Base-by-base conservation (phyloP, 306 rosid species). In the Cajanus cajan region DNA sequence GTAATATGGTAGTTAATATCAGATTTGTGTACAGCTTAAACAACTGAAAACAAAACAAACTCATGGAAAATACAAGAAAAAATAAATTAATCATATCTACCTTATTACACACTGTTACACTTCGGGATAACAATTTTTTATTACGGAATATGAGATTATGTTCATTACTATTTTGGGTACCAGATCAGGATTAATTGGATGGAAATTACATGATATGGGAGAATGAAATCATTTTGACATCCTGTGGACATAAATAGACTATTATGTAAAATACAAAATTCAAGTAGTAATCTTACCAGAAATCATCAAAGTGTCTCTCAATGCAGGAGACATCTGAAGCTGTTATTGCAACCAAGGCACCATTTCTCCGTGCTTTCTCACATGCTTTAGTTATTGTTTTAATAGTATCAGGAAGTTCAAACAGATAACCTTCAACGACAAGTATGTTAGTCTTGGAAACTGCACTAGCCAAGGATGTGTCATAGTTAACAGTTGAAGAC, bases 311-410 rank as follows among this genome's bases (percentile, higher is more conserved):
- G 89, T 95, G 98, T 84, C 94, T 91, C 86, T 90, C 90, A 7
- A 91, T 89, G 91, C 99, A 95, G 47, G 99, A 88, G 80, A 91
- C 91, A 61, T 95, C 98, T 25, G 99, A 95, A 59, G 98, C 98
- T 58, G 98, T 95, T 74, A 95, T 78, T 57, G 99, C 99, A 74
- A 95, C 96, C 72, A 93, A 82, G 71, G 96, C 91, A 76, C 98
- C 97, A 12, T 77, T 81, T 51, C 82, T 85, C 76, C 87, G 91
- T 41, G 99, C 99, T 88, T 86, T 86, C 70, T 86, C 88, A 16
- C 98, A 94, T 28, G 97, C 96, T 80, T 82, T 80, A 13, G 79
- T 78, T 44, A 95, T 91, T 40, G 96, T 77, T 78, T 85, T 90
- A 62, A 95, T 88, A 48, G 99, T 93, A 67, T 91, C 98, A 15